Evolutionary conservation across 192 early-diverging fungal species (phyloP).

Genomic region (Tieghemiomyces parasiticus): DNA sequence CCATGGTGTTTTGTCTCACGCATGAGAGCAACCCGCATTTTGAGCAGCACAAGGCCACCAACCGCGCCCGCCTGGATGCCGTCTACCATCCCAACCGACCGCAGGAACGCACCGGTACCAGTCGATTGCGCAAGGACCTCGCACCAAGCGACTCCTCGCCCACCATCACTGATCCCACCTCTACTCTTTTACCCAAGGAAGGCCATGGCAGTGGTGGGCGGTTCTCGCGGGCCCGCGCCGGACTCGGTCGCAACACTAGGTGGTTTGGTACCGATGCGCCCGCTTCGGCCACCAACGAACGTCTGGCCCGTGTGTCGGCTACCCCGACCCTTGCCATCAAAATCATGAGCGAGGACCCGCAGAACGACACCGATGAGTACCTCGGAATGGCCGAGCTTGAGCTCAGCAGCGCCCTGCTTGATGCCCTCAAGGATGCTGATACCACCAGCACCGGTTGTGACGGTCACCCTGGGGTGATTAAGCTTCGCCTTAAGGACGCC

Average conservation of each 20-base stretch:
- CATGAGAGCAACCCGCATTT: conserved; percentile 8
- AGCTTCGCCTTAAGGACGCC: conserved; percentile 2
- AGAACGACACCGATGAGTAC: conserved; percentile 7
- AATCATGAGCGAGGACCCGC: conserved; percentile 6
- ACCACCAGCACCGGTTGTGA: neutral
- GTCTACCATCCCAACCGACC: conserved; percentile 4
- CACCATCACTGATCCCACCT: neutral
- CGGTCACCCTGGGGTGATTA: neutral
- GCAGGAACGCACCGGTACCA: neutral
- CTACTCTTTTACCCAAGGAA: neutral
- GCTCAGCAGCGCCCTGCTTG: conserved; percentile 2
- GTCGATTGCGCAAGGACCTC: too few relatives aligned
- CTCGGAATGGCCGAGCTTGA: conserved; percentile 4
- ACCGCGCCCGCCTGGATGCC: conserved; percentile 7
- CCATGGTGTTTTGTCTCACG: conserved; percentile 8
- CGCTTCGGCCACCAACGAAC: neutral
- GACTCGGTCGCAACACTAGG: too few relatives aligned
- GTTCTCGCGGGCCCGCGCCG: neutral
- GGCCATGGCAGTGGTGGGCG: neutral
- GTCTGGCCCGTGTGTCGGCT: neutral
- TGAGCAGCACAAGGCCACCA: neutral
- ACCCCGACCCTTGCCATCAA: neutral
- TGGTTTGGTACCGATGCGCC: neutral
- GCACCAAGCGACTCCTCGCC: neutral
- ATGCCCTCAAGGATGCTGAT: conserved; percentile 1